Evolutionary conservation across 2,329 filamentous ascomycete species (phyloP), one percentile per base, ranked within the genome.

Genomic region (Pseudocercospora fijiensis): DNA sequence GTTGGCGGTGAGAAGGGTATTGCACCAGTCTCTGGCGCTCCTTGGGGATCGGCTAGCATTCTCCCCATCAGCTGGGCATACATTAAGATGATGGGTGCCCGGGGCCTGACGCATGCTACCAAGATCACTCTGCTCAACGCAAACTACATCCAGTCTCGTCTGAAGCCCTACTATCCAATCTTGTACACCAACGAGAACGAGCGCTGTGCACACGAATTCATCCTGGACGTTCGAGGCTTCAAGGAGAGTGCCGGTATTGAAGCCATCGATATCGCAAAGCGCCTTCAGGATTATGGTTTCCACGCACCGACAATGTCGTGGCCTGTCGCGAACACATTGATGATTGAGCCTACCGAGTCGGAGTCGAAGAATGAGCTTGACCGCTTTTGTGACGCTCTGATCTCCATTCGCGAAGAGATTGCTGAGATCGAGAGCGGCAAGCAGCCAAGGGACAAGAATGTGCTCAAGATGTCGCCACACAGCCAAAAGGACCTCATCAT

Each of bases 231-330:
- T 5, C 90, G 94, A 22, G 85, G 87, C 24, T 96, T 97, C 83
- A 90, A 91, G 75, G 89, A 93, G 60, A 86, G 87, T 0, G 87
- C 90, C 6, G 92, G 91, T 26, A 82, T 98, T 71, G 93, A 97
- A 79, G 94, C 90, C 28, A 95, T 96, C 71, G 94, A 98, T 75
- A 90, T 98, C 69, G 94, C 94, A 74, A 98, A 98, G 84, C 91
- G 94, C 67, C 86, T 98, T 20, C 93, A 97, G 79, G 94, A 98
- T 76, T 98, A 96, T 76, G 94, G 94, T 47, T 98, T 98, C 86
- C 94, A 98, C 78, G 91, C 93, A 1, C 94, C 94, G 0, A 98
- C 94, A 59, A 97, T 98, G 94, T 92, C 88, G 76, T 97, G 91
- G 91, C 94, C 94, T 1, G 92, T 98, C 1, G 86, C 91, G 58